Conservation (phyloP, 2,329 filamentous ascomycete species). For the Chrysoporthe cubensis region DNA sequence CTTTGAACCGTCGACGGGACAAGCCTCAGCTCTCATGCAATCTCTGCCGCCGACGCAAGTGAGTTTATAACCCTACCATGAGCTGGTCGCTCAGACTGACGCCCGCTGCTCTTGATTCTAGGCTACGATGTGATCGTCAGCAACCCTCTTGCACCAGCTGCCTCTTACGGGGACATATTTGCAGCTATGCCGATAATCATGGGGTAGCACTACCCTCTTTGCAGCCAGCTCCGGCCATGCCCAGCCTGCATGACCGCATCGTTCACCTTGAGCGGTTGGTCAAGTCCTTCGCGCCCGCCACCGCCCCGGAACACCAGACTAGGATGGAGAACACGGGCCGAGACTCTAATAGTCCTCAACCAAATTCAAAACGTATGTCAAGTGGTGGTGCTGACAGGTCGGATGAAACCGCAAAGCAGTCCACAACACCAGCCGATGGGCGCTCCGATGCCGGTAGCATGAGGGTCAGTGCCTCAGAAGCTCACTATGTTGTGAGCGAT, state of each 20-base stretch:
- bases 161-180: constrained; percentile 22
- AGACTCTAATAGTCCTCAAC: background rate
- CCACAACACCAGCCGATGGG: background rate
- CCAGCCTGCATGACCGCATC: constrained; percentile 33
- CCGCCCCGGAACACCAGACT: background rate
- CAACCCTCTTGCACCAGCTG: constrained; percentile 33
- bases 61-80: constrained; percentile 17
- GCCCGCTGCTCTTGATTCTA: constrained; percentile 21
- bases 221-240: background rate
- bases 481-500: constrained; percentile 40
- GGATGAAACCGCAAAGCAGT: background rate
- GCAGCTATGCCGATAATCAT: constrained; percentile 32
- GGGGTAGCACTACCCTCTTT: background rate
- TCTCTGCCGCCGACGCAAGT: constrained; percentile 38
- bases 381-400: background rate
- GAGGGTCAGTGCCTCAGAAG: constrained; percentile 31
- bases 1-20: constrained; percentile 31
- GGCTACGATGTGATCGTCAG: constrained; percentile 34
- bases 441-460: constrained; percentile 29
- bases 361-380: background rate
- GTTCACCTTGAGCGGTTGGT: constrained; percentile 39
- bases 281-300: constrained; percentile 6
- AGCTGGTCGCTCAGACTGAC: constrained; percentile 10
- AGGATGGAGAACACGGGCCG: background rate
- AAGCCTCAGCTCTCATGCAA: constrained; percentile 40